Base-by-base conservation (phyloP, 148 eudicot species). In the Dianthus caryophyllus region DNA sequence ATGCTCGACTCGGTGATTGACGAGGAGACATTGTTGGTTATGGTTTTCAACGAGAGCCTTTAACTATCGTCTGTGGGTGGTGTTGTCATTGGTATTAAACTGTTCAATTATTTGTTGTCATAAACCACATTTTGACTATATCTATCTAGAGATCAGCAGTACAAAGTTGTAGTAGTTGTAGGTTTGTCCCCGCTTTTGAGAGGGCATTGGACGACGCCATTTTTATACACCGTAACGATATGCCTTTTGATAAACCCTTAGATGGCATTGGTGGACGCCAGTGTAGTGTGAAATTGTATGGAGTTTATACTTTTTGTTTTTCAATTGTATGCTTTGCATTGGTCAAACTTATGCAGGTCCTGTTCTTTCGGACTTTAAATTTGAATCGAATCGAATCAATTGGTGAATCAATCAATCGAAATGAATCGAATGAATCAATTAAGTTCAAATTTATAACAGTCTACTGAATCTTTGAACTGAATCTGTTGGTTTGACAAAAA, bases 231-330 rank as follows among this genome's bases (percentile, higher is more conserved):
- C 62, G 60, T 26, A 51, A 67, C 62, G 69, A 58, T 63, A 49
- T 21, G 73, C 73, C 69, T 62, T 41, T 58, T 36, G 69, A 64
- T n/a, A n/a, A n/a, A n/a, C n/a, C n/a, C n/a, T n/a, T n/a, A 31
- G 5, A 30, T 25, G 66, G 66, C 18, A 26, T 66, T 58, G 49
- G 60, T 36, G 31, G 26, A 30, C 46, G 78, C 64, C 50, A 67
- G 54, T 25, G 69, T 58, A 31, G 59, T 75, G 73, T 75, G 63
- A 55, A 43, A 38, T 62, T 43, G 2, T 51, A 14, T 43, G n/a
- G 12, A 41, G 21, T 9, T 44, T 14, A 0, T 2, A 17, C 7
- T 49, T 2, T 49, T 49, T 33, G 3, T 7, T 47, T 47, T 47
- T 15, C 51, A 47, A 14, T 47, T 47, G 16, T 13, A 1, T 47